Evolutionary conservation across 2,329 filamentous ascomycete species (phyloP).

Genomic region (Dendryphion nanum): DNA sequence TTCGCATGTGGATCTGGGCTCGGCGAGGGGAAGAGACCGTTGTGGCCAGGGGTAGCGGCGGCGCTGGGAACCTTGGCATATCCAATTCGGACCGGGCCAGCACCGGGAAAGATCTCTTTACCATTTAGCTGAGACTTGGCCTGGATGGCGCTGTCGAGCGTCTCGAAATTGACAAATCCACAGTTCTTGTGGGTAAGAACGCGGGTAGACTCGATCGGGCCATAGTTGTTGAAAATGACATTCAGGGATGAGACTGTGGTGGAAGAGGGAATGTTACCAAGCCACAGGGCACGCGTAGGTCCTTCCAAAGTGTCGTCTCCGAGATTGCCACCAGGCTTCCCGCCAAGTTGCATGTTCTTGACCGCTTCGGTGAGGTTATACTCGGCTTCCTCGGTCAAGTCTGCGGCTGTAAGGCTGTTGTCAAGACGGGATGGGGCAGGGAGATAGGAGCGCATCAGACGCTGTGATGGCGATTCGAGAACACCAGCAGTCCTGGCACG

Average conservation of each 20-base stretch:
- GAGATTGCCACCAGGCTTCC: constrained; percentile 61
- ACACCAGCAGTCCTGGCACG: constrained; percentile 90
- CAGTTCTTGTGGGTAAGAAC: constrained; percentile 99
- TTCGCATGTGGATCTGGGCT: constrained; percentile 81
- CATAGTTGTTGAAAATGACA: constrained; percentile 93
- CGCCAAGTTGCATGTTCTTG: constrained; percentile 73
- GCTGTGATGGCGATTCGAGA: constrained; percentile 71
- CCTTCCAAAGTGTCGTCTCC: constrained; percentile 82
- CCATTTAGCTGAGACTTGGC: constrained; percentile 88
- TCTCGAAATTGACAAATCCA: constrained; percentile 97
- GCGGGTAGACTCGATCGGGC: constrained; percentile 83
- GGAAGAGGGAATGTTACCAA: constrained; percentile 94
- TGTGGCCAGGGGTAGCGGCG: constrained; percentile 82
- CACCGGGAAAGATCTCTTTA: constrained; percentile 97
- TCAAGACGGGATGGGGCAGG: constrained; percentile 75
- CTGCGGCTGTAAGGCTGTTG: constrained; percentile 71
- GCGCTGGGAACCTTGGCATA: constrained; percentile 95
- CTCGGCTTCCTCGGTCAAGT: constrained; percentile 74
- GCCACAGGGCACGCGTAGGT: constrained; percentile 91
- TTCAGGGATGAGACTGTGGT: constrained; percentile 93
- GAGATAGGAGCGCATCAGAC: constrained; percentile 67
- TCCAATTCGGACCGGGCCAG: constrained; percentile 90
- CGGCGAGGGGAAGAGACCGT: constrained; percentile 83
- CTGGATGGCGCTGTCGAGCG: constrained; percentile 82
- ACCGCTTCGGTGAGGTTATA: constrained; percentile 81